A percentile compares a stretch with the other conserved stretches of the same genome.
phyloP scores from a whole-genome alignment of 495 filamentous ascomycete genomes.

The Neurospora hispaniola region DNA sequence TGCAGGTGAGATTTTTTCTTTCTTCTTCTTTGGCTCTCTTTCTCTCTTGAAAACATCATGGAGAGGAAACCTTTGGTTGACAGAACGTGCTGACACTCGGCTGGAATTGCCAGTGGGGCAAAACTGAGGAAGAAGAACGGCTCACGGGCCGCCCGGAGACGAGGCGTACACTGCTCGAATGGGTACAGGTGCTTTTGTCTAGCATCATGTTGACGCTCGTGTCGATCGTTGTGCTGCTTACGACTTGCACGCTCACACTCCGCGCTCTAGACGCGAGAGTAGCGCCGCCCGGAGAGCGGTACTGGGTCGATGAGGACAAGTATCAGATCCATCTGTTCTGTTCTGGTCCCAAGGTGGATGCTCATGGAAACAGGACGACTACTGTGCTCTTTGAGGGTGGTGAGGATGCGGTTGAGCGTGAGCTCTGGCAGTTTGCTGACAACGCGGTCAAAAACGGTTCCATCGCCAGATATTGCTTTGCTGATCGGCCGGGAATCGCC shows the following conservation, averaged over 20 bases:
- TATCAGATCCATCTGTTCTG: slow-evolving; percentile 84
- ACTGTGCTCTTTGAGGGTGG: slow-evolving; percentile 81
- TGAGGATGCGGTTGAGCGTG: slow-evolving; percentile 63
- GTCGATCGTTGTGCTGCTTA: slow-evolving; percentile 53
- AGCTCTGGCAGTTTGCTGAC: slow-evolving; percentile 60
- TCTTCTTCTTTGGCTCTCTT: background rate
- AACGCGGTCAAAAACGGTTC: slow-evolving; percentile 58
- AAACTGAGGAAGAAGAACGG: slow-evolving; percentile 81
- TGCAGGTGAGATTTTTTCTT: slow-evolving; percentile 26
- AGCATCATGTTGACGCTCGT: slow-evolving; percentile 58
- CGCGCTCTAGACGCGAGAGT: slow-evolving; percentile 67
- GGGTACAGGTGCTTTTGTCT: slow-evolving; percentile 70
- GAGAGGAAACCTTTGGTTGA: background rate
- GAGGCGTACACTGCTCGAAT: slow-evolving; percentile 69
- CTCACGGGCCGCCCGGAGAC: slow-evolving; percentile 85
- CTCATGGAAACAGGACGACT: slow-evolving; percentile 38
- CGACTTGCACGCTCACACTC: slow-evolving; percentile 68
- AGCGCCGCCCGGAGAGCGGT: slow-evolving; percentile 55
- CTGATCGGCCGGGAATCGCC: slow-evolving; percentile 80
- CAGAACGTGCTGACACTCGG: background rate
- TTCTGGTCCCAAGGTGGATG: slow-evolving; percentile 50
- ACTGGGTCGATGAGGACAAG: slow-evolving; percentile 67
- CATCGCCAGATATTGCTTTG: slow-evolving; percentile 86
- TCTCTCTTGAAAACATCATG: background rate
- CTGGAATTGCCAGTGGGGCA: slow-evolving; percentile 53